These are phyloP conservation scores for Neohortaea acidophila DNA, from an alignment of 495 filamentous ascomycete genomes.

Conservation along the genomic window DNA sequence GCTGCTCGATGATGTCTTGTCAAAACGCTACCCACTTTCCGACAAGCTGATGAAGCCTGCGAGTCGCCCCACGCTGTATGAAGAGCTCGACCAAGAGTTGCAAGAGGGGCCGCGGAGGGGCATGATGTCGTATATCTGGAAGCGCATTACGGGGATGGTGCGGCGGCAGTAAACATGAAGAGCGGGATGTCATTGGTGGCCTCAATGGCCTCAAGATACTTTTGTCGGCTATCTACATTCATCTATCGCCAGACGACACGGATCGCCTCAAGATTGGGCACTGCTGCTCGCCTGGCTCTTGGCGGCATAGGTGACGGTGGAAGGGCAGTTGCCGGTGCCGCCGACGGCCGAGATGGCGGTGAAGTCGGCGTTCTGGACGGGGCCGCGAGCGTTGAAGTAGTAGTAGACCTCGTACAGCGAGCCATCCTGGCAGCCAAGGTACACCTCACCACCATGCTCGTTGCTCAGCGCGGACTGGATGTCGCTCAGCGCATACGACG, in stretches of 20 bases:
- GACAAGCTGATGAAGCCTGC: conserved; percentile 47
- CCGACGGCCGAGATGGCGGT: too few relatives aligned
- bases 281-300: too few relatives aligned
- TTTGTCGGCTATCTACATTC: too few relatives aligned
- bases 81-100: conserved; percentile 45
- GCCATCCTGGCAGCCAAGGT: conserved; percentile 47
- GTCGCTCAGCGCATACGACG: conserved; percentile 46
- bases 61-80: conserved; percentile 65
- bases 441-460: conserved; percentile 44
- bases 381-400: conserved; percentile 64
- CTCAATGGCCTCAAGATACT: too few relatives aligned
- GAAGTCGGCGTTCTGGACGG: conserved; percentile 60
- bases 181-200: background rate
- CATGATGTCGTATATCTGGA: conserved; percentile 19
- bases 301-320: too few relatives aligned
- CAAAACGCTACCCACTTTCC: conserved; percentile 49
- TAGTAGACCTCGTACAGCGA: conserved; percentile 73
- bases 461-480: conserved; percentile 49
- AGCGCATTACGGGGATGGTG: conserved; percentile 23
- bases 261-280: too few relatives aligned
- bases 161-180: conserved; percentile 15
- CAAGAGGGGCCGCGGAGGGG: conserved; percentile 23
- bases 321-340: too few relatives aligned
- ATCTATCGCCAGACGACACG: too few relatives aligned
- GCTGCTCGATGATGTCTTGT: conserved; percentile 60